Evolutionary conservation across 257 asterid genomes (phyloP), one percentile per base, ranked within the genome.

Genomic region (Gentiana straminea): DNA sequence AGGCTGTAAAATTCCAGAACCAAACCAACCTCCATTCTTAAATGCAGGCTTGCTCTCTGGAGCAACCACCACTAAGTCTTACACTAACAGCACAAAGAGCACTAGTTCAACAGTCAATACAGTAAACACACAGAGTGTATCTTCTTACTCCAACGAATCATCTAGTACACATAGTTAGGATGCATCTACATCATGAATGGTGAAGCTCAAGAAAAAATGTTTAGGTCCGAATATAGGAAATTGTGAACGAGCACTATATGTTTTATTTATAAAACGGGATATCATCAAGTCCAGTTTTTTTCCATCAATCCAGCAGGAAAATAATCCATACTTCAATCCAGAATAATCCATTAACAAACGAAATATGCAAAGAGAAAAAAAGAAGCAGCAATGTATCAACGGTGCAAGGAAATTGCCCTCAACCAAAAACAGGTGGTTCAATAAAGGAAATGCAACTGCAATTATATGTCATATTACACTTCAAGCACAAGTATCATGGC

Each of bases 1-100:
- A 48, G 71, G 68, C 59, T 60, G 48, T 43, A 77, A 70, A 41
- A 77, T 86, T 45, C 86, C 94, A 0, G 86, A 76, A 41, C 89
- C 98, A 33, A 77, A 71, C 44, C 95, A 86, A 55, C 95, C 97
- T 0, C 95, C 97, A 9, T 91, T 91, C 60, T 37, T 91, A 33
- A 86, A 72, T 70, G 35, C 85, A 1, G 64, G 73, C 11, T 44
- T 73, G 34, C 59, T 79, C 33, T 72, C 80, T 11, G 54, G 64
- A 12, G 62, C 68, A 68, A 66, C 96, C 7, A 61, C 76, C 4
- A 62, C 76, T 0, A 67, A 77, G 52, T 73, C 89, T 5, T 79
- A 77, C 69, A 84, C 9, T 3, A 2, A 76, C 73, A 80, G 82
- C 69, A 46, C 54, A 7, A 77, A 77, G 67, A 75, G 82, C 45